Base-by-base conservation (phyloP, 495 filamentous ascomycete species). In the Penicillium verhagenii region DNA sequence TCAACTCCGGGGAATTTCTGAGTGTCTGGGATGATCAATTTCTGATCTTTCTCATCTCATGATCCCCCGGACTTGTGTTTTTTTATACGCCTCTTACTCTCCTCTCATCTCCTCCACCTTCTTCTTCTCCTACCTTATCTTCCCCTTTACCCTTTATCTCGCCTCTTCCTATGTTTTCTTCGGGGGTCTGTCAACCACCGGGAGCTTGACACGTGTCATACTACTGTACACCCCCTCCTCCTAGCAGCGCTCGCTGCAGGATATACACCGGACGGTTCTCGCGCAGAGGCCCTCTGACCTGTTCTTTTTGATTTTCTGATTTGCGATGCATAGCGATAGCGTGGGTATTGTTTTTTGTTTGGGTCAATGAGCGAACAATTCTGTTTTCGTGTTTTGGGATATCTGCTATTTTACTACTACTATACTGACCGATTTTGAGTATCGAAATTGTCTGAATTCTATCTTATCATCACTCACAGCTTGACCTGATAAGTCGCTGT, bases 281-380 rank as follows among this genome's bases (percentile, higher is more conserved):
- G 46, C 20, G 9, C 33, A 21, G 37, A 23, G 38, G n/a, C 40
- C 33, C 40, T 45, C 38, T 33, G 24, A 26, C 49, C 33, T 50
- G 47, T 29, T 28, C 33, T 55, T 50, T 18, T 39, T 35, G 52
- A 18, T 54, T 57, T 43, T 52, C 18, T 28, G n/a, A n/a, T 20
- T 28, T 38, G 50, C 58, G 18, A 57, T 67, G 64, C 64, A 67
- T 67, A 67, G 64, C 64, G 64, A 67, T 67, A 67, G 64, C 64
- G 64, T 67, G 64, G 62, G 51, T 57, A 51, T 33, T 57, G 55
- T 58, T 56, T 37, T 38, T 28, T 38, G 45, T 35, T 35, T 60
- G 56, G 38, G 28, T 35, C 56, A 51, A 63, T 54, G 60, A 66
- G 63, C 63, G 60, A 61, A 50, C n/a, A n/a, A n/a, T n/a, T n/a